Base-by-base conservation (phyloP, 192 early-diverging fungal species). In the Coemansia interrupta region DNA sequence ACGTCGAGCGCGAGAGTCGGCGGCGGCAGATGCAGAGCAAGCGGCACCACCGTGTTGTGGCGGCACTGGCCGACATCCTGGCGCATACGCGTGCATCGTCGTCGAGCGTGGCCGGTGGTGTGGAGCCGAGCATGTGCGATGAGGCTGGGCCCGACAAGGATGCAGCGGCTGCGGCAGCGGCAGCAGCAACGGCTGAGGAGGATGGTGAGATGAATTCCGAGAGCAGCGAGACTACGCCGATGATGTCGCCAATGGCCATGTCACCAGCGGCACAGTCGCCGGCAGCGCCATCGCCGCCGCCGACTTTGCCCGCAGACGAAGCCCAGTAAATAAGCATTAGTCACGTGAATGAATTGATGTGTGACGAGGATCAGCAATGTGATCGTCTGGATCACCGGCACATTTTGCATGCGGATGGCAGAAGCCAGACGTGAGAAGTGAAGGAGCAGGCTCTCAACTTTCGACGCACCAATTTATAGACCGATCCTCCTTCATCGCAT, bases 21-120 rank as follows among this genome's bases (percentile, higher is more conserved):
- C 74, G 74, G 14, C 41, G 74, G n/a, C 64, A 71, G 45, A 22
- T 58, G 52, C 74, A 78, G 49, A 78, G 74, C 61, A 69, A 78
- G 48, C 60, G 74, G 3, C 74, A 78, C 55, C 57, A 65, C 60
- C 39, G 59, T 8, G 51, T 78, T 3, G 69, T 71, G 13, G 54
- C 59, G n/a, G 69, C 64, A 22, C 65, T 78, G 60, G 69, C 74
- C 4, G 65, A 71, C 18, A 66, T 78, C 19, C 58, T 70, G 60
- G 47, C 66, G 22, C 73, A 50, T 23, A 53, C 72, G 2, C 48
- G 61, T 20, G 47, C 58, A 32, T 48, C 65, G 5, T 32, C 66
- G 11, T 47, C 62, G 5, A 75, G 72, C 40, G 51, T 66, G 47
- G 68, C 72, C n/a, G 68, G 66, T n/a, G 66, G 58, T 48, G 32